These are phyloP conservation scores for Oryza officinalis DNA, from an alignment of 176 grass and related monocot genomes.

Conservation along the genomic window DNA sequence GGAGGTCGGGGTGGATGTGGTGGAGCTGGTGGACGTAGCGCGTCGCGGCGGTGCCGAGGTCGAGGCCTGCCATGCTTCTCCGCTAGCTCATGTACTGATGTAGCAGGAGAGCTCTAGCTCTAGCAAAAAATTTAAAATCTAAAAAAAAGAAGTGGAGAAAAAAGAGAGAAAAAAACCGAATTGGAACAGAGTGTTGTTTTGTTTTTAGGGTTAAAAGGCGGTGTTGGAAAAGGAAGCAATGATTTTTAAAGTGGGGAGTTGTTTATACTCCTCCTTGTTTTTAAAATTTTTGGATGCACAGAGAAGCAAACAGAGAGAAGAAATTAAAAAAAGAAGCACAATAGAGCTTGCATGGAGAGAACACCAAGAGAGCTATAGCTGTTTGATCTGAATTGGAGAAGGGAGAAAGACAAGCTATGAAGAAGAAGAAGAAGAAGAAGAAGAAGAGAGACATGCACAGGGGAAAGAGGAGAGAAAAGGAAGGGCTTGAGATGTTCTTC, in stretches of 20 bases:
- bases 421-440: slow-evolving; percentile 23
- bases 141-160: slow-evolving; percentile 31
- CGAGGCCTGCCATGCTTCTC: slow-evolving; percentile 89
- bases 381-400: slow-evolving; percentile 37
- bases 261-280: slow-evolving; percentile 58
- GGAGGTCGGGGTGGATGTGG: slow-evolving; percentile 71
- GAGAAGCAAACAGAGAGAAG: slow-evolving; percentile 70
- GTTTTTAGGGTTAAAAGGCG: slow-evolving; percentile 77
- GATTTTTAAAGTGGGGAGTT: slow-evolving; percentile 73
- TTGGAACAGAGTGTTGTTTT: slow-evolving; percentile 49
- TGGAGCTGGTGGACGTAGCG: slow-evolving; percentile 85
- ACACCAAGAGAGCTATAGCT: slow-evolving; percentile 29
- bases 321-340: slow-evolving; percentile 49
- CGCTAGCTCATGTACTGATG: slow-evolving; percentile 80
- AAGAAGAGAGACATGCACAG: not conserved
- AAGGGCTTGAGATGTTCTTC: slow-evolving; percentile 65
- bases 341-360: slow-evolving; percentile 49
- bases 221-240: slow-evolving; percentile 70
- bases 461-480: slow-evolving; percentile 39
- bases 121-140: slow-evolving; percentile 39
- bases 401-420: slow-evolving; percentile 34
- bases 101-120: slow-evolving; percentile 16
- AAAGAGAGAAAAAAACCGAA: slow-evolving; percentile 41
- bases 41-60: slow-evolving; percentile 82
- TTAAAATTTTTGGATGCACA: slow-evolving; percentile 56